Percentiles rank a stretch among this genome's conserved stretches.
Conservation (phyloP, 306 rosid species). For the Citrullus mucosospermus region DNA sequence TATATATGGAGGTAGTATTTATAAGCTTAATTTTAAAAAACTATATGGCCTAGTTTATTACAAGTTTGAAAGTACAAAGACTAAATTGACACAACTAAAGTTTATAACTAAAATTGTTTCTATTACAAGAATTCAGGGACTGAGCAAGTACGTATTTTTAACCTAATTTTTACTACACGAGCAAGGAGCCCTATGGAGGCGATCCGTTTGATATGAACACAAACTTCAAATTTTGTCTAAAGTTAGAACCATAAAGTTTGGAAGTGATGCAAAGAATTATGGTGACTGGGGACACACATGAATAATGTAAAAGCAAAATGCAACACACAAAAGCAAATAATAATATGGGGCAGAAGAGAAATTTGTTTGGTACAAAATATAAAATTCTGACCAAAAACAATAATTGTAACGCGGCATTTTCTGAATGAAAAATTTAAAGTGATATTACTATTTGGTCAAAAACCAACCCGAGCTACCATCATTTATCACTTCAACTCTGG, state of each 20-base stretch:
- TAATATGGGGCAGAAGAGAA: background rate
- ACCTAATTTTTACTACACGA: background rate
- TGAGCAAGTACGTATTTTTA: no score
- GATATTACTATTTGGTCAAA: slow-evolving; percentile 4
- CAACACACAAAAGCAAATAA: background rate
- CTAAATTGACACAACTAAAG: no score
- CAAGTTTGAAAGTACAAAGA: no score
- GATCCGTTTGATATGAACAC: no score
- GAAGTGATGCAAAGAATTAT: no score
- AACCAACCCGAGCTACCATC: background rate
- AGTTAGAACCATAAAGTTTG: no score
- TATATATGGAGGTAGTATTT: no score
- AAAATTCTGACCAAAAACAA: background rate
- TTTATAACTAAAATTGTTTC: no score
- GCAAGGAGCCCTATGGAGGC: background rate
- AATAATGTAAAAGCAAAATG: background rate
- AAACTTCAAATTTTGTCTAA: background rate
- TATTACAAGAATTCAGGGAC: no score
- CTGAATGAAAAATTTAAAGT: background rate
- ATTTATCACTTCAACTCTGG: background rate
- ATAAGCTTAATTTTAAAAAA: no score
- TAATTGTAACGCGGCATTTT: background rate
- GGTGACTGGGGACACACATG: background rate
- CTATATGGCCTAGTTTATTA: no score
- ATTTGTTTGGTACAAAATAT: background rate